phyloP scores from a whole-genome alignment of 768 basidiomycete genomes.

The Russula compacta region DNA sequence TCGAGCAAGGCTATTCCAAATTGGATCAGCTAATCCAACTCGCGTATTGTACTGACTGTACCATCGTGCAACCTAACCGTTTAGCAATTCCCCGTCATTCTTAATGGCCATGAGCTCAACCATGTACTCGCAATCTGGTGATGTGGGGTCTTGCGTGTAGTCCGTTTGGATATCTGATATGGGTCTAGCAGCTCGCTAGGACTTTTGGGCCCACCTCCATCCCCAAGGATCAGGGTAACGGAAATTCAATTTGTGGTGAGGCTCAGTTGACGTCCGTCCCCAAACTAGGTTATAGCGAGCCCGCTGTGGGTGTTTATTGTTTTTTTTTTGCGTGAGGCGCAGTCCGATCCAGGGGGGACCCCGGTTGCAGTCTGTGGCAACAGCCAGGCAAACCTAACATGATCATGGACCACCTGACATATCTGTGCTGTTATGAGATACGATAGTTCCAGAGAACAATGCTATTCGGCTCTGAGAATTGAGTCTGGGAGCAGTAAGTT shows the following conservation, averaged over 20 bases:
- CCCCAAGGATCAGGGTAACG: background rate
- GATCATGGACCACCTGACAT: background rate
- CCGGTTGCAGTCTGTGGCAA: background rate
- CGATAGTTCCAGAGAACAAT: background rate
- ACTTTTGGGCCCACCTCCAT: background rate
- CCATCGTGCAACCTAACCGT: background rate
- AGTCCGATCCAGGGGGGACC: background rate
- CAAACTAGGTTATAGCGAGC: background rate
- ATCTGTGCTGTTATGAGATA: background rate
- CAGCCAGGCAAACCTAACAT: background rate
- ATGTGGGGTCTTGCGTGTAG: background rate
- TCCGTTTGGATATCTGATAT: background rate
- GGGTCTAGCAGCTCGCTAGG: background rate
- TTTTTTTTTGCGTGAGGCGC: background rate
- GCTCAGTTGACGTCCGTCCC: background rate
- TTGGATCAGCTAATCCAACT: background rate
- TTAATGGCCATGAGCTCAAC: background rate
- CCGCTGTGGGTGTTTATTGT: background rate
- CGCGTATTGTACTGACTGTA: background rate
- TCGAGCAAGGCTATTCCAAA: background rate
- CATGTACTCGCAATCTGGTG: background rate
- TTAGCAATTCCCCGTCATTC: background rate
- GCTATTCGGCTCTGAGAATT: background rate
- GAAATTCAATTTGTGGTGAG: background rate
- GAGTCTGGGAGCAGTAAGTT: background rate